Evolutionary conservation across 345 rosid species (phyloP).

Genomic region (Arabidopsis arenosa): DNA sequence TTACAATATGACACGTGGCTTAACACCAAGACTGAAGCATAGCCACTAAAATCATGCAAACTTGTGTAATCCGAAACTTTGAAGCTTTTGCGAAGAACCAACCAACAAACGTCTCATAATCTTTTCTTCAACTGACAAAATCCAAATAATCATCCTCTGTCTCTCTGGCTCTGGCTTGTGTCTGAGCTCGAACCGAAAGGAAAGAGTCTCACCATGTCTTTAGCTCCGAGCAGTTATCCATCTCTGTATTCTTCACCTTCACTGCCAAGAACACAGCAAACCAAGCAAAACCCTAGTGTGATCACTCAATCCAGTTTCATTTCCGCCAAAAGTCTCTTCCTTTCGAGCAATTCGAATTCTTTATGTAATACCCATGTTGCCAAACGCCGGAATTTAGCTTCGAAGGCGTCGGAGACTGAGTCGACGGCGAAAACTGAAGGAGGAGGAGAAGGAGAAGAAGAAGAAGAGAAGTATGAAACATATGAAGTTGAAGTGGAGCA

Average conservation of each 20-base stretch:
- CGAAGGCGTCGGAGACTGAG: conserved; percentile 70
- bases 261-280: conserved; percentile 49
- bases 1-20: conserved; percentile 47
- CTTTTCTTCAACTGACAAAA: conserved; percentile 19
- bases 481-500: conserved; percentile 87
- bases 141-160: conserved; percentile 37
- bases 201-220: conserved; percentile 54
- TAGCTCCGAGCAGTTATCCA: conserved; percentile 58
- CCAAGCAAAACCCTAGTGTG: conserved; percentile 47
- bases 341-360: conserved; percentile 40
- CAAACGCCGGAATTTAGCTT: conserved; percentile 47
- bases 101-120: conserved; percentile 18
- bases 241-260: conserved; percentile 67
- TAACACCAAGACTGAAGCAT: conserved; percentile 33
- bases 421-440: conserved; percentile 49
- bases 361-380: conserved; percentile 50
- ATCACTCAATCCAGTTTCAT: conserved; percentile 44
- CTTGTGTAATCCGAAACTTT: conserved; percentile 49
- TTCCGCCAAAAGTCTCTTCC: conserved; percentile 41
- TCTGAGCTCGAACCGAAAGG: conserved; percentile 29
- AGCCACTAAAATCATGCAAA: conserved; percentile 50
- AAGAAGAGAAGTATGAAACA: conserved; percentile 61
- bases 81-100: conserved; percentile 31
- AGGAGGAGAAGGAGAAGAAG: conserved; percentile 49
- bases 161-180: conserved; percentile 30